phyloP scores from a whole-genome alignment of 2,329 filamentous ascomycete species.

The Colletotrichum plurivorum region DNA sequence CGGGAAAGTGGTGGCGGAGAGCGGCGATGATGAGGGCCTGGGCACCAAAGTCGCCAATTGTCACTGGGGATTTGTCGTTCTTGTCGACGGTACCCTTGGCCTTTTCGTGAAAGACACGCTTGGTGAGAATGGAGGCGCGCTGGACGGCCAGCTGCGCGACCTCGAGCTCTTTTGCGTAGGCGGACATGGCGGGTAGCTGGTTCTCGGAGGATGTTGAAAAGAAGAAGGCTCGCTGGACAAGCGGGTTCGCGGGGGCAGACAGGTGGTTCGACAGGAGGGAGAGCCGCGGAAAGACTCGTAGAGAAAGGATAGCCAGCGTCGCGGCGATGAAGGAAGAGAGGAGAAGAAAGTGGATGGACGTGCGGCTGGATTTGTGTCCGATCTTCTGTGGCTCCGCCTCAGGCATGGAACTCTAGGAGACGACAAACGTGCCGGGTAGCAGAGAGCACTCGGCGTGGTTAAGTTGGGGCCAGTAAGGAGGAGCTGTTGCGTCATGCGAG shows the following conservation, averaged over 20 bases:
- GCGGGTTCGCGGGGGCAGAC: slow-evolving; percentile 7
- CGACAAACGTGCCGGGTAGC: background rate
- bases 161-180: slow-evolving; percentile 83
- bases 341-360: slow-evolving; percentile 27
- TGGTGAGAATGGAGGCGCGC: slow-evolving; percentile 73
- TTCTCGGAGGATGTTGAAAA: slow-evolving; percentile 36
- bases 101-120: slow-evolving; percentile 78
- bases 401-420: slow-evolving; percentile 35
- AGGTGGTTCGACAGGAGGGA: slow-evolving; percentile 43
- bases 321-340: slow-evolving; percentile 35
- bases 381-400: slow-evolving; percentile 23
- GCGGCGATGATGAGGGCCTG: slow-evolving; percentile 96
- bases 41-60: slow-evolving; percentile 97
- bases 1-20: slow-evolving; percentile 89
- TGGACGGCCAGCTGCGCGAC: slow-evolving; percentile 92
- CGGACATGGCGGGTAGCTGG: slow-evolving; percentile 48
- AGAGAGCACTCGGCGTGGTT: slow-evolving; percentile 8
- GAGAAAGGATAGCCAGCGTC: slow-evolving; percentile 41
- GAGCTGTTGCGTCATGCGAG: slow-evolving; percentile 37
- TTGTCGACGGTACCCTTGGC: slow-evolving; percentile 96
- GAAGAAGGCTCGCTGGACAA: slow-evolving; percentile 41
- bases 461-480: background rate
- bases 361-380: slow-evolving; percentile 22
- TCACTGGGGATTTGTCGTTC: slow-evolving; percentile 96
- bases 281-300: slow-evolving; percentile 42